Conservation (phyloP, 352 stramenopile genomes). For the Phytophthora nicotianae region DNA sequence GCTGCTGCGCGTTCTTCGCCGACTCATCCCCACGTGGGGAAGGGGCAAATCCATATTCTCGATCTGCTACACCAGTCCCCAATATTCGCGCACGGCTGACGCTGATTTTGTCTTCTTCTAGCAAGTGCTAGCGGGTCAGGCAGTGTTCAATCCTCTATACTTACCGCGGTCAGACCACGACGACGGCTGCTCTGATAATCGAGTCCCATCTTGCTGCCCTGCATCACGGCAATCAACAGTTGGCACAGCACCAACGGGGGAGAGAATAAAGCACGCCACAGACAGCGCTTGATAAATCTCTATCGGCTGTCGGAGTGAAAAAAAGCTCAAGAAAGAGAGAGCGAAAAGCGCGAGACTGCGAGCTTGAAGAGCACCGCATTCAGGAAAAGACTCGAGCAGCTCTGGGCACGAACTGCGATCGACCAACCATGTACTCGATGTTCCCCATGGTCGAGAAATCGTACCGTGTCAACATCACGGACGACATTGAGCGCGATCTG, state of each 20-base stretch:
- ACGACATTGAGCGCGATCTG: conserved; percentile 85
- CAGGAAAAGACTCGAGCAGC: conserved; percentile 27
- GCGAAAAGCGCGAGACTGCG: background rate
- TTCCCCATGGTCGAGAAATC: conserved; percentile 88
- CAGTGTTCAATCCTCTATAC: background rate
- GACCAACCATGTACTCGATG: conserved; percentile 64
- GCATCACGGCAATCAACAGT: conserved; percentile 26
- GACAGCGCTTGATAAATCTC: conserved; percentile 12
- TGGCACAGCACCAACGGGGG: conserved; percentile 8
- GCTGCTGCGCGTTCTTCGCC: conserved; percentile 23
- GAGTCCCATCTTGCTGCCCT: conserved; percentile 17
- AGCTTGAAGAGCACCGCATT: conserved; percentile 12
- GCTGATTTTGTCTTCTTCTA: conserved; percentile 1
- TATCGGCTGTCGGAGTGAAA: conserved; percentile 22
- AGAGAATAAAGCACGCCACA: conserved; percentile 24
- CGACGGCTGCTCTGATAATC: conserved; percentile 7
- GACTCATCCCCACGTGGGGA: conserved; percentile 21
- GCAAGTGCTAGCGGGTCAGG: conserved; percentile 12
- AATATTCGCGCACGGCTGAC: conserved; percentile 17
- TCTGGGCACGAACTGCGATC: background rate
- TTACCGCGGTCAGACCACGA: conserved; percentile 16
- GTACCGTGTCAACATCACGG: conserved; percentile 76
- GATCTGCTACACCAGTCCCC: conserved; percentile 23
- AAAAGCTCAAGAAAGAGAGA: conserved; percentile 20
- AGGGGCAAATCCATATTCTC: conserved; percentile 22